Evolutionary conservation across 2,329 filamentous ascomycete species (phyloP), one percentile per base, ranked within the genome.

Genomic region (Endoconidiophora polonica): DNA sequence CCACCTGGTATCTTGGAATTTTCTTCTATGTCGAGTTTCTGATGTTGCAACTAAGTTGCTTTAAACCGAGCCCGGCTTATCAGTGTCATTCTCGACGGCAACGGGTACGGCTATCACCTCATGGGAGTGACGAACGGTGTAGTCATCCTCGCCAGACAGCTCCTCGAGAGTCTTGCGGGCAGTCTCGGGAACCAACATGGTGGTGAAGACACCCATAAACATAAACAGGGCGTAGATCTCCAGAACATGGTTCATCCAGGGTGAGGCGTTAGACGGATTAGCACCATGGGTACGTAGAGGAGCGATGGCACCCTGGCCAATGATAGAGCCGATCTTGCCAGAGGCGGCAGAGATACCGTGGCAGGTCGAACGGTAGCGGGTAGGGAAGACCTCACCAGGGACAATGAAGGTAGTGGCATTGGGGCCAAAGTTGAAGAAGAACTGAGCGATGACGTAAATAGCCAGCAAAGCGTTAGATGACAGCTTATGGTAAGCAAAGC

Each of bases 231-330:
- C 80, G 59, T 72, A 74, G 57, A 86, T 86, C 69, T 85, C 69
- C 59, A 87, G 76, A 39, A 86, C 81, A 62, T 86, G 82, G 65
- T 86, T 72, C 63, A 87, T 72, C 83, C 82, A 87, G 1, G 81
- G 82, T 14, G 61, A 58, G 0, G 59, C 55, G 54, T 67, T 65
- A 2, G 48, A 55, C 5, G 56, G 51, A 33, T 66, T 65, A 14
- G 65, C 68, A n/a, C 68, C 67, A 12, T 60, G 60, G 9, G 68
- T 70, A 45, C 72, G 66, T 14, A 78, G 68, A 10, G 68, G 71
- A 2, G 72, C 69, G 56, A 78, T 75, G 57, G 74, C 73, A 39
- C 71, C 71, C 64, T 74, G 71, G 48, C 71, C 49, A 14, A 51
- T 51, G 23, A 50, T 50, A 14, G 44, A 47, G 18, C 73, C 73